Conservation (phyloP, 176 grass and related monocot genomes). For the Triticum turgidum region DNA sequence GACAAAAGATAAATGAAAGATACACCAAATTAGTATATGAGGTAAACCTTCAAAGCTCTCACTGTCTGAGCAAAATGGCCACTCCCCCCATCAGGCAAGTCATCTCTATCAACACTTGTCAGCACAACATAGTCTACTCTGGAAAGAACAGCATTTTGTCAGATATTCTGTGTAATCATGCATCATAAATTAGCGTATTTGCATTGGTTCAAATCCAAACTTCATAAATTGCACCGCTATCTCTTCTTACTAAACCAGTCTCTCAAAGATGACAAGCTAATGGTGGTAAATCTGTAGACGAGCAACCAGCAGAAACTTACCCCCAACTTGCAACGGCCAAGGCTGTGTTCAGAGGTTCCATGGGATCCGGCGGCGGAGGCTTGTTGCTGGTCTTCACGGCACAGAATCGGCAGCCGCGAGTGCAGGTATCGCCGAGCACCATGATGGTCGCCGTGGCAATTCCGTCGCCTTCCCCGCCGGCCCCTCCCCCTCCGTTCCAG, state of each 20-base stretch:
- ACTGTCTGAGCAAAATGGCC: slow-evolving; percentile 90
- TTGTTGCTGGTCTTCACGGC: slow-evolving; percentile 87
- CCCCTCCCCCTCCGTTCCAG: slow-evolving; percentile 96
- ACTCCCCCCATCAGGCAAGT: slow-evolving; percentile 85
- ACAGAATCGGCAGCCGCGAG: slow-evolving; percentile 85
- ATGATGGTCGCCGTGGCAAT: slow-evolving; percentile 95
- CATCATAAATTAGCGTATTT: not conserved
- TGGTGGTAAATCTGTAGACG: not conserved
- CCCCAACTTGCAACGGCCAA: slow-evolving; percentile 73
- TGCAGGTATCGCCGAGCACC: slow-evolving; percentile 97
- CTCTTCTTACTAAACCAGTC: not conserved
- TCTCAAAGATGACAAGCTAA: not conserved
- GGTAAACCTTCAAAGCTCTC: slow-evolving; percentile 75
- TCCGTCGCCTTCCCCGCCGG: slow-evolving; percentile 83
- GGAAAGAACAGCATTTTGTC: not conserved
- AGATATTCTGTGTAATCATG: not conserved
- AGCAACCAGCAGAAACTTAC: slow-evolving; percentile 23
- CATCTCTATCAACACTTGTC: slow-evolving; percentile 94
- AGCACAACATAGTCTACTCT: slow-evolving; percentile 95
- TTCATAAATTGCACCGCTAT: not conserved
- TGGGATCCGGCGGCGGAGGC: slow-evolving; percentile 61
- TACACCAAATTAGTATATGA: not conserved
- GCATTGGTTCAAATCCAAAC: not conserved
- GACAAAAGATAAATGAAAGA: not conserved
- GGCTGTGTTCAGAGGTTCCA: slow-evolving; percentile 81